Percentiles rank a stretch among this genome's conserved stretches.
Conservation (phyloP, 2,329 filamentous ascomycete genomes). For the Graphilbum ipis-grandicollis region DNA sequence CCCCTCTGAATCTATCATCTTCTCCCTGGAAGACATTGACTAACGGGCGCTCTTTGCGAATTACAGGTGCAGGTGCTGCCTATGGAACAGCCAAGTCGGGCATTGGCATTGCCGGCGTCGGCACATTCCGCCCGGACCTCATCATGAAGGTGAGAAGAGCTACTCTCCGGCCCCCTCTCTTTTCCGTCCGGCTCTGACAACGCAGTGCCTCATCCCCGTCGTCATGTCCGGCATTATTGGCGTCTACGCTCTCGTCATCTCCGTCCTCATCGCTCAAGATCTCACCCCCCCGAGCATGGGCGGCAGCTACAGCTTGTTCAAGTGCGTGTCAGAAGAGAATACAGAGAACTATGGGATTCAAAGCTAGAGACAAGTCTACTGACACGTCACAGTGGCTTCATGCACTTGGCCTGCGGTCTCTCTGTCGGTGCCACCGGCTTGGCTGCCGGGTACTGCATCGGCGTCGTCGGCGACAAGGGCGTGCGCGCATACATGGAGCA, state of each 20-base stretch:
- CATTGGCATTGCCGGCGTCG: slow-evolving; percentile 73
- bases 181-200: not conserved
- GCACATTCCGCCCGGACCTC: slow-evolving; percentile 68
- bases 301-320: slow-evolving; percentile 67
- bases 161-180: not conserved
- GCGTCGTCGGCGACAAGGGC: slow-evolving; percentile 84
- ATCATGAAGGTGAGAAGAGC: slow-evolving; percentile 61
- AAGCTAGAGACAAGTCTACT: slow-evolving; percentile 7
- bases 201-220: slow-evolving; percentile 64
- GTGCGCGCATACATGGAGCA: slow-evolving; percentile 94
- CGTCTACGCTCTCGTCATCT: slow-evolving; percentile 92
- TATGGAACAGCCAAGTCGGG: slow-evolving; percentile 81
- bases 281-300: slow-evolving; percentile 50
- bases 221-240: slow-evolving; percentile 99
- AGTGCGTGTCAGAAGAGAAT: slow-evolving; percentile 27
- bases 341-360: too few relatives aligned
- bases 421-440: slow-evolving; percentile 85
- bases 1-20: slow-evolving; percentile 7
- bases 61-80: slow-evolving; percentile 51
- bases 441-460: slow-evolving; percentile 91
- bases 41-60: not conserved
- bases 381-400: slow-evolving; percentile 47
- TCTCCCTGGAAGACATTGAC: not conserved
- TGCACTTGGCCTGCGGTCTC: slow-evolving; percentile 82
- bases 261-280: slow-evolving; percentile 87